These are phyloP conservation scores for Auriculariales sp. DNA, from an alignment of 768 basidiomycete genomes.

Conservation along the genomic window DNA sequence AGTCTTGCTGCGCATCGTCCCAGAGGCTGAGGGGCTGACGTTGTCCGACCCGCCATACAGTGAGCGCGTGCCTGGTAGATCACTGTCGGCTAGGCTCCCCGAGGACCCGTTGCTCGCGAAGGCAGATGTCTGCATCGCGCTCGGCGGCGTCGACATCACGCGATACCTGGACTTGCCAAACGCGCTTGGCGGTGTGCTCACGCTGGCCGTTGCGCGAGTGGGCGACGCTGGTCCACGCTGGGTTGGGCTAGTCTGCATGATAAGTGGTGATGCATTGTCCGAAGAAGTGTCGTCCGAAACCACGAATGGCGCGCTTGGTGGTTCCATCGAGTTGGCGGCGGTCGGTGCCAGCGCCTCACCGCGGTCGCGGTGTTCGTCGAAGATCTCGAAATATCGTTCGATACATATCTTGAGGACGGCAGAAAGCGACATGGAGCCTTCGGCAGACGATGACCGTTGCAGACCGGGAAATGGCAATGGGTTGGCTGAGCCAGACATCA, in stretches of 20 bases:
- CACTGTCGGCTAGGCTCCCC: slow-evolving; percentile 4
- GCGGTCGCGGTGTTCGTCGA: slow-evolving; percentile 66
- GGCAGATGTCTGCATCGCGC: slow-evolving; percentile 1
- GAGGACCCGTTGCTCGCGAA: slow-evolving; percentile 1
- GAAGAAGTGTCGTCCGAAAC: not conserved
- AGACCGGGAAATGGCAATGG: slow-evolving; percentile 22
- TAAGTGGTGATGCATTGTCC: not conserved
- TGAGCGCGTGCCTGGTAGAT: slow-evolving; percentile 17
- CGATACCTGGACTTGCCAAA: slow-evolving; percentile 14
- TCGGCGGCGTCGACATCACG: slow-evolving; percentile 2
- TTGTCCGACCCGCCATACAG: slow-evolving; percentile 11
- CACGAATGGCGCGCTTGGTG: not conserved
- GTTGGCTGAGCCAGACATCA: slow-evolving; percentile 39
- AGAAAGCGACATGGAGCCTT: slow-evolving; percentile 52
- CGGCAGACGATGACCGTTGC: slow-evolving; percentile 17
- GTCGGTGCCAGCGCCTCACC: slow-evolving; percentile 30
- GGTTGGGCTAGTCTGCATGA: not conserved
- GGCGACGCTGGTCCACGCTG: slow-evolving; percentile 9
- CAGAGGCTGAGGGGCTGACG: slow-evolving; percentile 19
- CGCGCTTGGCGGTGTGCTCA: slow-evolving; percentile 49
- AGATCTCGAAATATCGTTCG: slow-evolving; percentile 71
- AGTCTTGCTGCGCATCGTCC: slow-evolving; percentile 25
- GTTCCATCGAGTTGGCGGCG: not conserved
- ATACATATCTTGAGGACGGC: slow-evolving; percentile 64
- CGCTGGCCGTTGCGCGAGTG: slow-evolving; percentile 16